A percentile compares a stretch with the other conserved stretches of the same genome.
phyloP scores from a whole-genome alignment of 1,284 basidiomycete species.

The Sporisorium graminicola region DNA sequence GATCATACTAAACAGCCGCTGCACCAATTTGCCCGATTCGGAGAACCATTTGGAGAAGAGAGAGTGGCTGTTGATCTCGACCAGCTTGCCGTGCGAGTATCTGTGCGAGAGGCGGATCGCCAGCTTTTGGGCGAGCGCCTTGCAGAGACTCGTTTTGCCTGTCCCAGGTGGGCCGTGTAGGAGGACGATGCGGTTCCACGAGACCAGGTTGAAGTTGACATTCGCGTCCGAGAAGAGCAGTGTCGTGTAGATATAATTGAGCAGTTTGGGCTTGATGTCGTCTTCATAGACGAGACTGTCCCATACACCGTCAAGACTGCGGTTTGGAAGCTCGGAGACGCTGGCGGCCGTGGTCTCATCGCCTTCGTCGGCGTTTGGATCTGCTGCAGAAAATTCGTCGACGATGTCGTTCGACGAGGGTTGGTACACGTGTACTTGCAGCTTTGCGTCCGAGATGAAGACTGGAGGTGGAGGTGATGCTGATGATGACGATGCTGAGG shows the following conservation, averaged over 20 bases:
- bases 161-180: conserved; percentile 98
- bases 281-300: conserved; percentile 86
- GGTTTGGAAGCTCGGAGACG: conserved; percentile 85
- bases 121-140: conserved; percentile 94
- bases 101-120: conserved; percentile 87
- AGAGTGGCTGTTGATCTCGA: conserved; percentile 84
- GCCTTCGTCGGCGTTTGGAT: conserved; percentile 74
- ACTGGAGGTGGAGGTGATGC: conserved; percentile 28
- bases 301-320: conserved; percentile 88
- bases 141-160: conserved; percentile 94
- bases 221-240: conserved; percentile 87
- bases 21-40: conserved; percentile 97
- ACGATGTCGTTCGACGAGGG: conserved; percentile 78
- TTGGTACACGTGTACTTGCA: conserved; percentile 84
- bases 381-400: conserved; percentile 80
- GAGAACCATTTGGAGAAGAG: conserved; percentile 77
- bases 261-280: conserved; percentile 86
- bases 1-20: conserved; percentile 89
- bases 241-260: conserved; percentile 95
- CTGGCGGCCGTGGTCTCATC: conserved; percentile 81
- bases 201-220: conserved; percentile 90
- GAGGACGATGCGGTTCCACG: conserved; percentile 93
- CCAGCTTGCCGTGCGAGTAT: conserved; percentile 86
- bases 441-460: conserved; percentile 30
- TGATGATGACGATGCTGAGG: background rate